A percentile compares a stretch with the other conserved stretches of the same genome.
Evolutionary conservation across 1,139 yeast genomes (phyloP).

Genomic region (Protomyces macrosporus): DNA sequence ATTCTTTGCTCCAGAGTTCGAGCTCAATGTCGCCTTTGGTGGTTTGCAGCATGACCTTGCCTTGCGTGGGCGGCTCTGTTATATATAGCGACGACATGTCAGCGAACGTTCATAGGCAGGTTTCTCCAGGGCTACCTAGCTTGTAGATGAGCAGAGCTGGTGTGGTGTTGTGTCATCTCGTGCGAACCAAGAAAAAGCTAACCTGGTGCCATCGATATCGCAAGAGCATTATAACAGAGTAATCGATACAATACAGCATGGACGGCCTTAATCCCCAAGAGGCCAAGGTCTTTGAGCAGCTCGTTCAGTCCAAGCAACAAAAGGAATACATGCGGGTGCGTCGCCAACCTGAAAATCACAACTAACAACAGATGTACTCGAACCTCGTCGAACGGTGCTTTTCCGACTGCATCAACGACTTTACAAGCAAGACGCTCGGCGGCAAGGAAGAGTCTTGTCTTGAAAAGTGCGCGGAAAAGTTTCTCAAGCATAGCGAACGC

Average conservation of each 20-base stretch:
- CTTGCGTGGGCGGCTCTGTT: conserved; percentile 24
- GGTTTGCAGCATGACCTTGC: conserved; percentile 51
- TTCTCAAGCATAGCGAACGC: conserved; percentile 95
- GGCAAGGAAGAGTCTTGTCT: conserved; percentile 80
- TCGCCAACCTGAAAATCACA: conserved; percentile 29
- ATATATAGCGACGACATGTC: conserved; percentile 14
- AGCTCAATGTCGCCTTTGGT: conserved; percentile 57
- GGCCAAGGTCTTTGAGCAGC: conserved; percentile 91
- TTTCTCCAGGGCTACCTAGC: no score
- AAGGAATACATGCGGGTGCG: conserved; percentile 53
- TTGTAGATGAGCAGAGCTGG: no score
- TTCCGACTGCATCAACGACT: conserved; percentile 94
- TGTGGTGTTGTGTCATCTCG: no score
- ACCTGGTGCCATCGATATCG: no score
- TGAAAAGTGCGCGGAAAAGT: conserved; percentile 90
- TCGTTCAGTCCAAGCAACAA: conserved; percentile 97
- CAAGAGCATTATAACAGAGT: no score
- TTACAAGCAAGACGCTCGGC: conserved; percentile 84
- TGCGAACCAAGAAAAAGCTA: no score
- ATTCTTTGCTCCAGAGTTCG: conserved; percentile 68
- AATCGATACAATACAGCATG: conserved; percentile 34
- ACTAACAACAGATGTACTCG: conserved; percentile 54
- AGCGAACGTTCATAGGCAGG: background rate
- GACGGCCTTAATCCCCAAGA: conserved; percentile 65
- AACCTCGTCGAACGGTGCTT: conserved; percentile 94